These are phyloP conservation scores for Anthracocystis panici-leucophaei DNA, from an alignment of 1,284 basidiomycete genomes.

Conservation along the genomic window DNA sequence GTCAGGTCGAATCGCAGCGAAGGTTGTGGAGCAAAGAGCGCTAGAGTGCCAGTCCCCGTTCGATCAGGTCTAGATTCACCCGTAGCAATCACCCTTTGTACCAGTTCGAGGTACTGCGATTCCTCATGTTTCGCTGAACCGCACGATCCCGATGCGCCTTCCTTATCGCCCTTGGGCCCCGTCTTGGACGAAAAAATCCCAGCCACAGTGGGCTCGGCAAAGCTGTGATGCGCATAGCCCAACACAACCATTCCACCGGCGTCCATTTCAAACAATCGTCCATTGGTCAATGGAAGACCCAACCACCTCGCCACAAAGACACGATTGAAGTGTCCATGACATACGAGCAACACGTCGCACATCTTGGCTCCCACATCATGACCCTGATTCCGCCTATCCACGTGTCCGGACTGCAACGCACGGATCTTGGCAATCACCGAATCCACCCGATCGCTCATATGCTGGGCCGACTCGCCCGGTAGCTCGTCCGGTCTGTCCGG, in stretches of 20 bases:
- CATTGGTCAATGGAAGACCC: conserved; percentile 55
- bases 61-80: conserved; percentile 62
- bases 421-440: conserved; percentile 61
- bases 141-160: conserved; percentile 17
- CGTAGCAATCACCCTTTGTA: conserved; percentile 56
- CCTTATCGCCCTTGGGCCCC: conserved; percentile 37
- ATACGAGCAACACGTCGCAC: conserved; percentile 64
- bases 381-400: conserved; percentile 48
- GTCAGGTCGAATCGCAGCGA: conserved; percentile 58
- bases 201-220: conserved; percentile 63
- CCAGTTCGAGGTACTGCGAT: conserved; percentile 65
- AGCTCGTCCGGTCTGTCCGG: conserved; percentile 47
- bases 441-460: conserved; percentile 64
- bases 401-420: conserved; percentile 54
- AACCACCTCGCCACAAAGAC: conserved; percentile 67
- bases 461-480: conserved; percentile 63
- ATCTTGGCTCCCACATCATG: conserved; percentile 46
- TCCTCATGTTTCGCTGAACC: conserved; percentile 56
- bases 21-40: conserved; percentile 65
- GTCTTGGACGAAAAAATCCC: conserved; percentile 66
- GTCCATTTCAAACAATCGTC: conserved; percentile 63
- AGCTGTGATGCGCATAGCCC: conserved; percentile 64
- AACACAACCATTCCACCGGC: conserved; percentile 66
- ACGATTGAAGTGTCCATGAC: conserved; percentile 67
- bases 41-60: conserved; percentile 66